A percentile compares a stretch with the other conserved stretches of the same genome.
These are phyloP conservation scores for Nakazawaea ishiwadae DNA, from an alignment of 805 yeast species.

Conservation along the genomic window DNA sequence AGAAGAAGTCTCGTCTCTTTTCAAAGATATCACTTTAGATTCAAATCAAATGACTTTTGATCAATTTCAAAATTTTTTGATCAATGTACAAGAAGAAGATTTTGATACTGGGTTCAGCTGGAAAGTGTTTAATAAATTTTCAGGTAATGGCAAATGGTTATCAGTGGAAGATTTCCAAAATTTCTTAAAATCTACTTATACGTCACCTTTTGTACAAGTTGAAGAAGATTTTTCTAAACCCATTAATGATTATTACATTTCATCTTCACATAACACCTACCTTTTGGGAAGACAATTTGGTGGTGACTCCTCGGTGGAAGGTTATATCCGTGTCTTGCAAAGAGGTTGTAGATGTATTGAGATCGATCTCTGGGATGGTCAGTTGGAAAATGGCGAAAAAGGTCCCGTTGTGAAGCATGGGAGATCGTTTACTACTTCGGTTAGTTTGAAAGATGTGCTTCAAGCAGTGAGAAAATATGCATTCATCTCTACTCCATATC, in stretches of 20 bases:
- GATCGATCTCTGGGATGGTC: constrained; percentile 92
- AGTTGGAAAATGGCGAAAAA: constrained; percentile 26
- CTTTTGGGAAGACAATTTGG: constrained; percentile 83
- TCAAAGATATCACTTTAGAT: constrained; percentile 29
- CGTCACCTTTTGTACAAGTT: constrained; percentile 19
- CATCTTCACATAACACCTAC: constrained; percentile 95
- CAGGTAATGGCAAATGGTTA: constrained; percentile 18
- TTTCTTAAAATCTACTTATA: constrained; percentile 28
- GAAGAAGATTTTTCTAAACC: constrained; percentile 54
- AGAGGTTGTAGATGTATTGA: constrained; percentile 95
- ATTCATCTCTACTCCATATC: constrained; percentile 81
- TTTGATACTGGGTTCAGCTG: constrained; percentile 23
- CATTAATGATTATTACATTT: constrained; percentile 78
- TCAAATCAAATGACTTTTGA: constrained; percentile 21
- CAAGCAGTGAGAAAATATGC: constrained; percentile 78
- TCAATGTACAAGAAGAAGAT: constrained; percentile 42
- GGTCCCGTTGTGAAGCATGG: constrained; percentile 94
- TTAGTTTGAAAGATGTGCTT: constrained; percentile 65
- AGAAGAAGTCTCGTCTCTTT: constrained; percentile 53
- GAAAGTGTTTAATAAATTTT: constrained; percentile 35
- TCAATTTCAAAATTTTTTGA: constrained; percentile 40
- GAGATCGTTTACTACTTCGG: constrained; percentile 69
- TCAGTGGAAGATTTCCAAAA: constrained; percentile 23
- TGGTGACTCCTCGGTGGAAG: constrained; percentile 84
- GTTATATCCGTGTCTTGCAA: constrained; percentile 80